A percentile compares a stretch with the other conserved stretches of the same genome.
phyloP scores from a whole-genome alignment of 1,139 yeast species.

The Magnusiomyces paraingens region DNA sequence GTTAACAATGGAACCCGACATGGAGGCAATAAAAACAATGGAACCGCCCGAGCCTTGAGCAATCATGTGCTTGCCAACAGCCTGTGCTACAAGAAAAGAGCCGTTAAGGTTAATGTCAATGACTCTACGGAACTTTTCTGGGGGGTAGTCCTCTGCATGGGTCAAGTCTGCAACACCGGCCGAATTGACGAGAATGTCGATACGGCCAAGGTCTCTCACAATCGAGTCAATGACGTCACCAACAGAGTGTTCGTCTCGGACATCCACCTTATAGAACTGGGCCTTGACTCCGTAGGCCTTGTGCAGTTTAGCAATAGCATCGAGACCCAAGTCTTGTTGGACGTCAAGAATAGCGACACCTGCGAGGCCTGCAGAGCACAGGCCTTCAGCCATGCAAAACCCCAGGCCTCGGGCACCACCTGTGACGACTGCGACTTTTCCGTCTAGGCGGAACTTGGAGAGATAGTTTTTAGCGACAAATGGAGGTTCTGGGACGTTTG shows the following conservation, averaged over 20 bases:
- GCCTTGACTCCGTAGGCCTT: constrained; percentile 54
- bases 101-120: constrained; percentile 75
- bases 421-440: constrained; percentile 59
- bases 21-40: constrained; percentile 55
- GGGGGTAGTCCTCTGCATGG: constrained; percentile 77
- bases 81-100: constrained; percentile 61
- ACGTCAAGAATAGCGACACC: constrained; percentile 50
- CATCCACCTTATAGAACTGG: constrained; percentile 60
- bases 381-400: constrained; percentile 56
- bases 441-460: constrained; percentile 52
- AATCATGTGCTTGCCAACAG: constrained; percentile 71
- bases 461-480: constrained; percentile 36
- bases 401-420: constrained; percentile 72
- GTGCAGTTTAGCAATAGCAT: constrained; percentile 48
- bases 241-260: constrained; percentile 50
- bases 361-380: constrained; percentile 62
- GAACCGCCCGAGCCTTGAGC: constrained; percentile 44
- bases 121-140: constrained; percentile 65
- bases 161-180: constrained; percentile 79
- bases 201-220: constrained; percentile 52
- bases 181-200: constrained; percentile 60
- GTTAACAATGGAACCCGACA: constrained; percentile 61
- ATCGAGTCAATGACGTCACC: constrained; percentile 46
- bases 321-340: constrained; percentile 40
- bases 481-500: constrained; percentile 31